Conservation (phyloP, 2,329 filamentous ascomycete genomes). For the Pseudocercospora crystallina region DNA sequence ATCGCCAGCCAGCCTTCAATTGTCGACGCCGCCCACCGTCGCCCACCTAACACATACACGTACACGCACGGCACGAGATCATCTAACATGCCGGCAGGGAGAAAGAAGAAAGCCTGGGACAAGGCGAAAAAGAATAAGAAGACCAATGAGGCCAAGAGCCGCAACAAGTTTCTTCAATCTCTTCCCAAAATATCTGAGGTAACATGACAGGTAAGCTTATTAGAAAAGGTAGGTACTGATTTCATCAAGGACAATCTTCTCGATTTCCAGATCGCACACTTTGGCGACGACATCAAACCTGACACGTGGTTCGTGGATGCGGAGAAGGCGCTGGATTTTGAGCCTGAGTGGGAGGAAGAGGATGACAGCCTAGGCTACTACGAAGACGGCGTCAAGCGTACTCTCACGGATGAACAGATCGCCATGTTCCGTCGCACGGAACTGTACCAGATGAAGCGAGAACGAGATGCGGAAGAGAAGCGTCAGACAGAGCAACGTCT, state of each 20-base stretch:
- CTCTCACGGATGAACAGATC: constrained; percentile 87
- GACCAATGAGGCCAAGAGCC: constrained; percentile 12
- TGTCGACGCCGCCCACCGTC: not conserved
- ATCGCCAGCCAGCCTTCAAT: not conserved
- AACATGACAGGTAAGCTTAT: constrained; percentile 11
- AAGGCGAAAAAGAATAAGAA: constrained; percentile 11
- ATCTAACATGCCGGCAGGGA: too few relatives aligned
- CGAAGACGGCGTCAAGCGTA: constrained; percentile 79
- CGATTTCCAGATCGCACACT: constrained; percentile 45
- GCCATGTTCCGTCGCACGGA: constrained; percentile 88
- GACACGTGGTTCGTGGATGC: constrained; percentile 33
- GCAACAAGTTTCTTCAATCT: constrained; percentile 16
- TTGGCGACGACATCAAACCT: constrained; percentile 40
- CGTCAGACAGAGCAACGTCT: constrained; percentile 16
- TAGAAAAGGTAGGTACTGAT: constrained; percentile 35
- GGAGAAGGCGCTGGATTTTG: constrained; percentile 27
- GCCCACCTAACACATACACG: not conserved
- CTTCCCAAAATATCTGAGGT: constrained; percentile 34
- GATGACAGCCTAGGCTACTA: constrained; percentile 77
- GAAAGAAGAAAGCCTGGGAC: not conserved
- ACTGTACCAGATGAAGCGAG: constrained; percentile 67
- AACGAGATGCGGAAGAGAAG: constrained; percentile 24
- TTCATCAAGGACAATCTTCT: constrained; percentile 43
- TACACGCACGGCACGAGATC: too few relatives aligned
- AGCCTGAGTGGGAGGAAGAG: constrained; percentile 38